Evolutionary conservation across 306 rosid species (phyloP), one percentile per base, ranked within the genome.

Genomic region (Lathyrus aphaca): DNA sequence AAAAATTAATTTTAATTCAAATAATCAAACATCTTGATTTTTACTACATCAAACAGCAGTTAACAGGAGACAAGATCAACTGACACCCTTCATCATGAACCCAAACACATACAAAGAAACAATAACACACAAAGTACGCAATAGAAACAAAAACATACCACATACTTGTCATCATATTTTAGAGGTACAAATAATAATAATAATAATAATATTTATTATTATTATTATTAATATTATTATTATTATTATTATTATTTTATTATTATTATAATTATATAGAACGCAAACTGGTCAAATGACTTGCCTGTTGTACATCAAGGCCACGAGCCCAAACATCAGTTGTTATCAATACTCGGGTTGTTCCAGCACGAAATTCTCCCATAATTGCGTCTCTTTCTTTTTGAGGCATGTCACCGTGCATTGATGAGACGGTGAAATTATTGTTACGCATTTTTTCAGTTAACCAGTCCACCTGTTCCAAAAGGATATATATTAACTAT

Each of bases 381-480:
- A 94, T 94, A 64, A 94, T 94, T 49, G 96, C 97, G 70, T 94
- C 99, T 83, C 99, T 82, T 77, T 94, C 99, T 75, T 66, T 94
- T 72, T 94, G 99, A 62, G 99, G 99, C 97, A 94, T 94, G 82
- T 94, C 99, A 15, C 99, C 99, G 46, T 94, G 99, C 99, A 94
- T 94, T 27, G 96, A 74, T 62, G 99, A 94, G 44, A 94, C 96
- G 0, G 99, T 94, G 71, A 94, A 94, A 82, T 94, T 94, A 66
- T 94, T 82, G 80, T 78, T 87, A 10, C 99, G 97, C 99, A 94
- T 94, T 79, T 91, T 94, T 73, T 94, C 99, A 5, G 96, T 90
- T 57, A 94, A 82, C 99, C 99, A 94, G 74, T 94, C 99, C 73
- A 94, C 99, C 99, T 88, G 83, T 54, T 53, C 56, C 77, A 82